Percentiles rank a stretch among this genome's conserved stretches.
Evolutionary conservation across 495 filamentous ascomycete genomes (phyloP).

Genomic region (Echria macrotheca): DNA sequence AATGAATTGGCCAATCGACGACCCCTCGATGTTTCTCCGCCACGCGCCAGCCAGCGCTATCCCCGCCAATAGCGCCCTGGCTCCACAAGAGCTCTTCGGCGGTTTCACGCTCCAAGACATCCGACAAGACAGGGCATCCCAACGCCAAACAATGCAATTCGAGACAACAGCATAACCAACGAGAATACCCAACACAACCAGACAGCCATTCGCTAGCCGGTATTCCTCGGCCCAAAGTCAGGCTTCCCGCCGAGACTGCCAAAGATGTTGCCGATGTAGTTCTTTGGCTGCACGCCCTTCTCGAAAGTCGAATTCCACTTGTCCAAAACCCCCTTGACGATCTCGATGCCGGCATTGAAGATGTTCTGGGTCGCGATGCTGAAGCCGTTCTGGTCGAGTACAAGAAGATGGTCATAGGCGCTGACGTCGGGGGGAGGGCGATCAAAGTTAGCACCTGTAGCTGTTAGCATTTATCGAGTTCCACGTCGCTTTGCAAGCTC

Average conservation of each 20-base stretch:
- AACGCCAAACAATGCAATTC: no score
- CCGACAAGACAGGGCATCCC: no score
- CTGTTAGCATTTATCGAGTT: no score
- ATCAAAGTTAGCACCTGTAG: constrained; percentile 62
- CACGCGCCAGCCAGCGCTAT: neutral
- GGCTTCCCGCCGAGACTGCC: constrained; percentile 60
- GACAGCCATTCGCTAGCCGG: no score
- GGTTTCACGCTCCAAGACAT: no score
- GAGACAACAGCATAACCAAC: no score
- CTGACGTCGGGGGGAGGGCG: constrained; percentile 54
- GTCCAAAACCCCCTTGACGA: constrained; percentile 59
- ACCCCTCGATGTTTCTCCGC: neutral
- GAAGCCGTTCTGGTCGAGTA: constrained; percentile 55
- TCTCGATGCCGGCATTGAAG: constrained; percentile 59
- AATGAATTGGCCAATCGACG: constrained; percentile 17
- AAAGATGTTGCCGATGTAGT: constrained; percentile 71
- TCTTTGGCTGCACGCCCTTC: constrained; percentile 53
- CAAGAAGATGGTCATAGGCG: constrained; percentile 52
- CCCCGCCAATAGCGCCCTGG: no score
- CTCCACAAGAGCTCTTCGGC: no score
- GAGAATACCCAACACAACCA: no score
- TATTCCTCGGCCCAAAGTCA: constrained; percentile 57
- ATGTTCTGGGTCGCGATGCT: constrained; percentile 57
- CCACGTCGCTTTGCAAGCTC: no score
- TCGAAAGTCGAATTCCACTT: constrained; percentile 56